Evolutionary conservation across 331 rosid genomes (phyloP), one percentile per base, ranked within the genome.

Genomic region (Dryas integrifolia): DNA sequence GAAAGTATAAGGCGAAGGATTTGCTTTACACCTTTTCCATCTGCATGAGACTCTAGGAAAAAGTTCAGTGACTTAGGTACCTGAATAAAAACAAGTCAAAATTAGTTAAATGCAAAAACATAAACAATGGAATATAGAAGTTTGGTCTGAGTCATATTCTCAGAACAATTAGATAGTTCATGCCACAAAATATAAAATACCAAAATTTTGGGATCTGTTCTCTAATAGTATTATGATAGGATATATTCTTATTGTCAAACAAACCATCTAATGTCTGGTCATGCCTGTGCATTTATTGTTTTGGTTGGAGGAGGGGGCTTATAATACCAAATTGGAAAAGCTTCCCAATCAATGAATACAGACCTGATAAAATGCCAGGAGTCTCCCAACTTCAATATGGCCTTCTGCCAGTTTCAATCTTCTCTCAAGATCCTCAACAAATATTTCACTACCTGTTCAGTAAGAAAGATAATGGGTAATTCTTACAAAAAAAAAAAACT

Each of bases 351-450:
- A 68, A 80, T 77, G 82, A 77, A 26, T 67, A 81, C 82, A 55
- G 76, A 92, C 99, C 99, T 91, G 97, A 76, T 92, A 95, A 75
- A 81, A 84, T 14, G 88, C 86, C 81, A 95, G 85, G 83, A 89
- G 97, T 85, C 99, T 87, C 70, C 96, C 96, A 35, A 92, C 97
- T 80, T 95, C 99, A 84, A 95, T 80, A 76, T 91, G 99, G 75
- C 91, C 92, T 85, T 92, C 96, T 35, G 92, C 96, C 82, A 89
- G 67, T 81, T 86, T 88, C 70, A 86, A 77, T 77, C 89, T 85
- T 85, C 82, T 88, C 82, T 88, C 89, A 65, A 86, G 78, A 76
- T 77, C 78, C 78, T 86, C 87, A 74, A 61, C 55, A 74, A 30
- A 71, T 58, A 76, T 26, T 81, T 79, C 81, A 73, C 81, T 74